A percentile compares a stretch with the other conserved stretches of the same genome.
These are phyloP conservation scores for Coniochaeta prunicola DNA, from an alignment of 2,329 filamentous ascomycete genomes.

Conservation along the genomic window DNA sequence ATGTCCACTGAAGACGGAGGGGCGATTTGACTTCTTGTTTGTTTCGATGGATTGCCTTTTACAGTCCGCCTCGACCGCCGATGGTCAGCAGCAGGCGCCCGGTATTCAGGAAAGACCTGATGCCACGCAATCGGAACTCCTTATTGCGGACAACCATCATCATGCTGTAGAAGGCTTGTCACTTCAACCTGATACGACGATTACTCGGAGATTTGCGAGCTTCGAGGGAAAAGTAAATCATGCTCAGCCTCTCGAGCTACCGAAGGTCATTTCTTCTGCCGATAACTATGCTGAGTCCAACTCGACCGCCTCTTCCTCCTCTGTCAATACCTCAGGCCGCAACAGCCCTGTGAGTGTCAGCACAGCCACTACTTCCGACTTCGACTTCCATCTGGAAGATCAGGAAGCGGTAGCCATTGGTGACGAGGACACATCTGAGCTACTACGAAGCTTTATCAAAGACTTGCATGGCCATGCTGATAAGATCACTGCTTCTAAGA, in stretches of 20 bases:
- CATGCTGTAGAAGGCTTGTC: not conserved
- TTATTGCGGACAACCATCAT: not conserved
- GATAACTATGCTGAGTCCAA: not conserved
- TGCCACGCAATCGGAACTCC: not conserved
- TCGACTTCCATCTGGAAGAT: not conserved
- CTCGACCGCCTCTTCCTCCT: not conserved
- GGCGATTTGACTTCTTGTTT: not conserved
- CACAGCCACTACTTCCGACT: not conserved
- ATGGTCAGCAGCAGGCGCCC: not conserved
- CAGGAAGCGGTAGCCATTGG: not conserved
- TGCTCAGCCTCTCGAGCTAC: not conserved
- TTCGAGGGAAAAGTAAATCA: not conserved
- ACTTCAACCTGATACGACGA: not conserved
- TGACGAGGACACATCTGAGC: not conserved
- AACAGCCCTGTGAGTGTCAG: not conserved
- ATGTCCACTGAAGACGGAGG: not conserved
- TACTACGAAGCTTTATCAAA: not conserved
- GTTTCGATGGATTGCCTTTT: not conserved
- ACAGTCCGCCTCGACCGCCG: not conserved
- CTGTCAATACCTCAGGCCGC: not conserved
- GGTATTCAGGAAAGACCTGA: not conserved
- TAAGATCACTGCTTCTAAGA: not conserved
- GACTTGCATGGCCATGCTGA: not conserved
- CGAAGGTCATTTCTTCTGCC: not conserved
- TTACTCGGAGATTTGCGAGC: not conserved